These are phyloP conservation scores for Fusarium palustre DNA, from an alignment of 2,329 filamentous ascomycete species.

Conservation along the genomic window DNA sequence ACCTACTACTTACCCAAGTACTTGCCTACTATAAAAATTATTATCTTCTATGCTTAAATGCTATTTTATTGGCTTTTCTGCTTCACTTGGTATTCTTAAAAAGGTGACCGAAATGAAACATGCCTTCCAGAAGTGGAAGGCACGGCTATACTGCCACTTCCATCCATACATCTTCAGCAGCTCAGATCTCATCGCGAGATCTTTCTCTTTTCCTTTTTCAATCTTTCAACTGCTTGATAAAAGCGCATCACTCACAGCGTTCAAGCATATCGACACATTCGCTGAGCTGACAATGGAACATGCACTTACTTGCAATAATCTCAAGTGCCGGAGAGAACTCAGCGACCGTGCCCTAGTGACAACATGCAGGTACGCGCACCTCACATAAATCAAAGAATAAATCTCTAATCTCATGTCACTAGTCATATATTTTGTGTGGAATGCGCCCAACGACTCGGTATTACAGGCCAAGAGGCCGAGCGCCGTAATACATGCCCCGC, in stretches of 20 bases:
- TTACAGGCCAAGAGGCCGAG: slow-evolving; percentile 59
- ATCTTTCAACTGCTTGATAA: background rate
- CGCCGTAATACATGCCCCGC: slow-evolving; percentile 74
- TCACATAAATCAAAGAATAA: background rate
- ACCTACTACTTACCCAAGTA: background rate
- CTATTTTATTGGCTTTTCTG: background rate
- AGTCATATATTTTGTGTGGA: slow-evolving; percentile 88
- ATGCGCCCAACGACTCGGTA: slow-evolving; percentile 74
- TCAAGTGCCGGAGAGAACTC: slow-evolving; percentile 79
- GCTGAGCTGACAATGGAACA: slow-evolving; percentile 72
- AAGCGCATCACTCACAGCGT: background rate
- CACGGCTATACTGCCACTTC: background rate
- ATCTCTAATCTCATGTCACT: slow-evolving; percentile 6
- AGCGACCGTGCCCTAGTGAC: slow-evolving; percentile 82
- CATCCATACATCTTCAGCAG: background rate
- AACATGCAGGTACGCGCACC: slow-evolving; percentile 76
- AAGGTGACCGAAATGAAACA: background rate
- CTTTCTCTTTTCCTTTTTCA: background rate
- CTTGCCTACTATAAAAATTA: background rate
- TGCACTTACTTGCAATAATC: slow-evolving; percentile 79
- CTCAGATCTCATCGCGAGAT: background rate
- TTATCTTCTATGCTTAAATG: background rate
- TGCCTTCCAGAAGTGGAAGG: slow-evolving; percentile 1
- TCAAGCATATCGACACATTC: background rate
- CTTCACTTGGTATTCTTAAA: background rate